Evolutionary conservation across 768 basidiomycete species (phyloP).

Genomic region (Tricholoma furcatifolium): DNA sequence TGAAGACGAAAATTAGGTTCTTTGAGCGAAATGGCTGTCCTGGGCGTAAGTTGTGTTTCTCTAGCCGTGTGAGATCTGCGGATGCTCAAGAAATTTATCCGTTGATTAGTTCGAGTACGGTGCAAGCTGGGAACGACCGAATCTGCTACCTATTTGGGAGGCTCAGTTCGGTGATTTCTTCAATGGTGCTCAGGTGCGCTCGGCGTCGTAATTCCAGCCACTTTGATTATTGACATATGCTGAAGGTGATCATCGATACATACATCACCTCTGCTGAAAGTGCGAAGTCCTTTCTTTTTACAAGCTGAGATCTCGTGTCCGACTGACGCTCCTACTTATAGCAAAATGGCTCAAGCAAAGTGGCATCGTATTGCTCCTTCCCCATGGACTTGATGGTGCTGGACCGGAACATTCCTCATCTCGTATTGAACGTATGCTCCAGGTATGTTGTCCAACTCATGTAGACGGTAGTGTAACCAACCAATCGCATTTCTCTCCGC

Average conservation of each 20-base stretch:
- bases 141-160: constrained; percentile 87
- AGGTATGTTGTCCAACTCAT: constrained; percentile 43
- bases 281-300: constrained; percentile 31
- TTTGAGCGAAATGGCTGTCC: constrained; percentile 85
- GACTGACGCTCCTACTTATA: constrained; percentile 24
- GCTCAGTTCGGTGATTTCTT: constrained; percentile 96
- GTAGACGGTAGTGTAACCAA: neutral
- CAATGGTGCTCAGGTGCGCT: constrained; percentile 74
- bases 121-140: constrained; percentile 83
- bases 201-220: neutral
- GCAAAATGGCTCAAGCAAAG: constrained; percentile 96
- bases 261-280: constrained; percentile 85
- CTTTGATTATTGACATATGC: neutral
- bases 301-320: neutral
- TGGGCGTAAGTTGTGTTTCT: constrained; percentile 57
- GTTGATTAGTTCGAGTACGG: constrained; percentile 82
- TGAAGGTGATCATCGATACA: constrained; percentile 81
- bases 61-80: neutral
- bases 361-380: constrained; percentile 80
- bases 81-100: neutral
- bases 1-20: constrained; percentile 52
- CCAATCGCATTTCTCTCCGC: neutral
- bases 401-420: constrained; percentile 93
- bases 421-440: constrained; percentile 87
- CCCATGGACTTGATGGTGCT: constrained; percentile 90